Percentiles rank a stretch among this genome's conserved stretches.
Conservation (phyloP, 805 yeast genomes). For the Pichia deserticola region DNA sequence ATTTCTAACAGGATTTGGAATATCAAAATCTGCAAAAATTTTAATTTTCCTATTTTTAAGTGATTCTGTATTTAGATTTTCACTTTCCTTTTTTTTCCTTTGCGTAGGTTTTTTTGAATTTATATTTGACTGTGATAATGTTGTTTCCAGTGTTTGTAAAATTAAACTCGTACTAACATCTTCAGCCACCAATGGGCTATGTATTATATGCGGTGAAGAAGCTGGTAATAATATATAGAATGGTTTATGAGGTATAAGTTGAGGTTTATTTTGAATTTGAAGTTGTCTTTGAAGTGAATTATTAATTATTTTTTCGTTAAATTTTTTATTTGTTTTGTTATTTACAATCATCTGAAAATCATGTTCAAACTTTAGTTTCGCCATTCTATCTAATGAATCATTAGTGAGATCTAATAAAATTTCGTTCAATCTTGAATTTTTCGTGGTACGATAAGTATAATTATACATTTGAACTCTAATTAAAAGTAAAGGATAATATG, state of each 20-base stretch:
- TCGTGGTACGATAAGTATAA: slow-evolving; percentile 18
- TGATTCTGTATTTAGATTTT: neutral
- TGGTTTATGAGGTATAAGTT: slow-evolving; percentile 42
- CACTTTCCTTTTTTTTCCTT: too few species aligned
- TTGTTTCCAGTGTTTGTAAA: slow-evolving; percentile 51
- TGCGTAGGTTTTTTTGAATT: too few species aligned
- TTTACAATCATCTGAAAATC: slow-evolving; percentile 8
- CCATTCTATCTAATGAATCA: neutral
- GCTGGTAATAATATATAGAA: slow-evolving; percentile 60
- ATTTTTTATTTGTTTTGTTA: slow-evolving; percentile 10
- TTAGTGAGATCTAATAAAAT: slow-evolving; percentile 5
- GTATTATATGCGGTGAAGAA: slow-evolving; percentile 61
- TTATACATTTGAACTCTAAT: slow-evolving; percentile 68
- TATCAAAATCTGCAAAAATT: slow-evolving; percentile 7
- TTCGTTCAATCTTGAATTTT: neutral
- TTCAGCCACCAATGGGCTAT: slow-evolving; percentile 34
- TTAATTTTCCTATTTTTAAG: neutral
- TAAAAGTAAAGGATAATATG: slow-evolving; percentile 50
- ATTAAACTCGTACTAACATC: slow-evolving; percentile 46
- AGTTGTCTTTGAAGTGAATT: slow-evolving; percentile 2
- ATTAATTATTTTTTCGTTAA: neutral
- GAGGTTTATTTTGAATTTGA: slow-evolving; percentile 8
- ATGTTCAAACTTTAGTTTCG: slow-evolving; percentile 8
- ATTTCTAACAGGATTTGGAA: slow-evolving; percentile 32
- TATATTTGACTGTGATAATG: slow-evolving; percentile 30